Evolutionary conservation across 208 protist genomes (phyloP), one percentile per base, ranked within the genome.

Genomic region (Leishmania turanica): DNA sequence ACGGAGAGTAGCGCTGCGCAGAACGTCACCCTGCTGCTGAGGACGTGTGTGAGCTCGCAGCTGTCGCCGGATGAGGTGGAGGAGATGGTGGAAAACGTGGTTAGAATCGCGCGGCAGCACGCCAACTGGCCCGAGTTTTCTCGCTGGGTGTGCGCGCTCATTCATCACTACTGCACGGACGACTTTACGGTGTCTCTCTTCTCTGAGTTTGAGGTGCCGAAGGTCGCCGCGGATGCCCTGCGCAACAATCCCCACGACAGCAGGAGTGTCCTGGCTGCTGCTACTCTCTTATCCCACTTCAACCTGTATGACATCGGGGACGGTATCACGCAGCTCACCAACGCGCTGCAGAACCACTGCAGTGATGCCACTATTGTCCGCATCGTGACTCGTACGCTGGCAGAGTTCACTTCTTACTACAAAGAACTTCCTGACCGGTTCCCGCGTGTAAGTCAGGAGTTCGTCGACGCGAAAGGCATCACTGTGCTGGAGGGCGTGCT

Each of bases 121-220:
- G 54, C 88, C 71, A 84, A 86, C 37, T 98, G 95, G 95, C 78
- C 84, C 31, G 89, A 95, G n/a, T 90, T 92, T 56, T 77, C 94
- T 66, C 80, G 84, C 45, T 97, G 93, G 95, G 87, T 91, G 49
- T 97, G 91, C 81, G 92, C 95, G 49, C 79, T 98, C 82, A 83
- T 93, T 37, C 95, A 98, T 87, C 95, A 96, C 84, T 97, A 96
- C 89, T 96, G 93, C 82, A 98, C 95, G 1, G 95, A 98, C 78
- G 95, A 97, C 51, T 86, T 96, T 62, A 98, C 95, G 6, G 78
- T 98, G 60, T 96, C 92, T 11, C 60, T 97, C 1, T 97, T 98
- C 81, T 91, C 90, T 15, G 93, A 98, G 82, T 97, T 96, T 81
- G 92, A 89, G 60, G 92, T 89, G 24, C 89, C 92, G 53, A 80